phyloP scores from a whole-genome alignment of 805 yeast species.

The Barnettozyma siamensis region DNA sequence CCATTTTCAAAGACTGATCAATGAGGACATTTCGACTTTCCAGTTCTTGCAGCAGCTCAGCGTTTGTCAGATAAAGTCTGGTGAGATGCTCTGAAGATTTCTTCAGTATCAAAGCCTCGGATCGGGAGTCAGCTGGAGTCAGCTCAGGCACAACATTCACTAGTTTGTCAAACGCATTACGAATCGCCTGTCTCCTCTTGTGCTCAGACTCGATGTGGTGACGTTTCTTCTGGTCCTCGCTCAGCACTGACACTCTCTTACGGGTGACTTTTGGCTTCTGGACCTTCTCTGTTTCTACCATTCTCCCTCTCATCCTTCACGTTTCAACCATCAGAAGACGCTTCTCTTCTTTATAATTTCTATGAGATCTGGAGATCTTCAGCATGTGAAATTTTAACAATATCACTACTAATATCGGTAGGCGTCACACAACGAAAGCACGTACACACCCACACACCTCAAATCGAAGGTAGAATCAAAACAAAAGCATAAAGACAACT shows the following conservation, averaged over 20 bases:
- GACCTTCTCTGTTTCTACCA: neutral
- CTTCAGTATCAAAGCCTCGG: constrained; percentile 70
- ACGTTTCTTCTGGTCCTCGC: constrained; percentile 42
- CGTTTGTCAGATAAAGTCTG: constrained; percentile 45
- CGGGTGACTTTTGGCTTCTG: constrained; percentile 5
- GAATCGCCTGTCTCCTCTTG: constrained; percentile 76
- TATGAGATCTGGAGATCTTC: too few relatives aligned
- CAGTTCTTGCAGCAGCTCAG: constrained; percentile 37
- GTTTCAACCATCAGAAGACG: too few relatives aligned
- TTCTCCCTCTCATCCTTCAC: too few relatives aligned
- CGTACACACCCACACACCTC: constrained; percentile 1
- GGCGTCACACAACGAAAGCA: neutral
- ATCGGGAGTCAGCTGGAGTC: constrained; percentile 62
- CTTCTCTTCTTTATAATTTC: too few relatives aligned
- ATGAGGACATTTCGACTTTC: constrained; percentile 27
- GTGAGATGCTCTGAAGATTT: constrained; percentile 55
- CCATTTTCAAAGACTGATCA: constrained; percentile 3
- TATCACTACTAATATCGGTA: too few relatives aligned
- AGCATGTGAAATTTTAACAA: constrained; percentile 1
- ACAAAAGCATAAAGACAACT: too few relatives aligned
- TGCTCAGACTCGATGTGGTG: constrained; percentile 85
- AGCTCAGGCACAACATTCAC: constrained; percentile 73
- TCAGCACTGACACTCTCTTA: constrained; percentile 19
- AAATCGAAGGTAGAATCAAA: too few relatives aligned
- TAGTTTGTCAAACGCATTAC: constrained; percentile 73